Conservation (phyloP, 2,329 filamentous ascomycete species). For the Sporothrix brasiliensis region DNA sequence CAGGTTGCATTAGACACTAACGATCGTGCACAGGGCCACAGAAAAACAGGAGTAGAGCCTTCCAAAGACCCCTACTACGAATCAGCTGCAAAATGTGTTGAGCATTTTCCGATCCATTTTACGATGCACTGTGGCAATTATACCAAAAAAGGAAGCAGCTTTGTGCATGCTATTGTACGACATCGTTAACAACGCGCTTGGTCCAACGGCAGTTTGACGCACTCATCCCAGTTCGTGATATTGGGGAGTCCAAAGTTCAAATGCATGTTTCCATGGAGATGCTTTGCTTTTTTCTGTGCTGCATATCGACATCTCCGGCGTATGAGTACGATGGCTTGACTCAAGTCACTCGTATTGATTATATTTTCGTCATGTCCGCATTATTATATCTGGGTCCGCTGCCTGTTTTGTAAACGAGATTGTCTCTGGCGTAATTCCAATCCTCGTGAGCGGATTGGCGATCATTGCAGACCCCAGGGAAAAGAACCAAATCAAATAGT, state of each 20-base stretch:
- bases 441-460: slow-evolving; percentile 6
- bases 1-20: neutral
- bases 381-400: neutral
- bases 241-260: neutral
- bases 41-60: neutral
- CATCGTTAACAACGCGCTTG: neutral
- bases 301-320: neutral
- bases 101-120: slow-evolving; percentile 4
- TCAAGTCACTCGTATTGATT: neutral
- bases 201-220: slow-evolving; percentile 19
- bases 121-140: slow-evolving; percentile 15
- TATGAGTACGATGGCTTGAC: neutral
- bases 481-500: neutral
- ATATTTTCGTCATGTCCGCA: neutral
- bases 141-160: neutral
- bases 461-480: slow-evolving; percentile 10
- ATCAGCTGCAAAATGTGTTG: neutral
- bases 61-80: neutral
- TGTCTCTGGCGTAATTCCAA: neutral
- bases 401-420: slow-evolving; percentile 15
- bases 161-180: neutral
- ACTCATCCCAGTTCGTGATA: neutral
- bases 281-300: neutral
- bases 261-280: slow-evolving; percentile 4
- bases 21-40: neutral